These are phyloP conservation scores for Potentilla sterilis DNA, from an alignment of 306 rosid species.

Conservation along the genomic window DNA sequence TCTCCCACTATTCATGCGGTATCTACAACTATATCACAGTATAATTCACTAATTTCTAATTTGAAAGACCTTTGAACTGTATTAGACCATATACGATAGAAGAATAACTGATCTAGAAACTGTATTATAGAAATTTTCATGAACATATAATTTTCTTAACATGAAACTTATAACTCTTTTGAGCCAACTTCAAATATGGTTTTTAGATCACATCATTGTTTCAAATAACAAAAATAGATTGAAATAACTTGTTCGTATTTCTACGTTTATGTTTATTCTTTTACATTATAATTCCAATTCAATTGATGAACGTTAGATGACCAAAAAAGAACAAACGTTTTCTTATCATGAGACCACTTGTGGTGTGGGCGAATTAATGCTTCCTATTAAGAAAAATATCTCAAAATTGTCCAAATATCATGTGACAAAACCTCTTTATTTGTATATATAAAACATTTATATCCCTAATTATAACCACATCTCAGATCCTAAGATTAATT, in stretches of 20 bases:
- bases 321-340: neutral
- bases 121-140: neutral
- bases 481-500: neutral
- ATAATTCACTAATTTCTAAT: neutral
- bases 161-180: neutral
- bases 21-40: neutral
- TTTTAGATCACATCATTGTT: neutral
- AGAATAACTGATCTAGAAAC: neutral
- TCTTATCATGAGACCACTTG: neutral
- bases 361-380: neutral
- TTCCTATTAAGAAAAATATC: neutral
- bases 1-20: neutral
- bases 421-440: neutral
- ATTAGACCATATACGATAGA: neutral
- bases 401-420: neutral
- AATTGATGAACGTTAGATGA: neutral
- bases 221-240: neutral
- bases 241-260: neutral
- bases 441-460: neutral
- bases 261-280: neutral
- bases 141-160: neutral
- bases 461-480: neutral
- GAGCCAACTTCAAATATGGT: conserved; percentile 7
- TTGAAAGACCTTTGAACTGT: neutral
- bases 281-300: neutral